phyloP scores from a whole-genome alignment of 768 basidiomycete species.

The Xerocomellus chrysenteron region DNA sequence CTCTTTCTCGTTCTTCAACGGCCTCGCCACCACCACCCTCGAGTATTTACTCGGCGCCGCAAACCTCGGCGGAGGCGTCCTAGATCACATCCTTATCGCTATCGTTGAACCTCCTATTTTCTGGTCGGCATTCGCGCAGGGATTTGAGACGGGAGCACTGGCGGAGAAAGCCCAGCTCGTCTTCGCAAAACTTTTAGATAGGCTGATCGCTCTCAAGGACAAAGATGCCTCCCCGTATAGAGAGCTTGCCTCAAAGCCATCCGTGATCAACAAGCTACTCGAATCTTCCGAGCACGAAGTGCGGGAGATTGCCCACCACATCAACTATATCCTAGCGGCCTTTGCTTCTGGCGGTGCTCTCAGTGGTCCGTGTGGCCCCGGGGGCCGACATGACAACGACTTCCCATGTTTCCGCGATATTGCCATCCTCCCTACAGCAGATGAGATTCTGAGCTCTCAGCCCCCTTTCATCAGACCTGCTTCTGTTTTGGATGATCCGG shows the following conservation, averaged over 20 bases:
- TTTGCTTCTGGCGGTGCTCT: conserved; percentile 23
- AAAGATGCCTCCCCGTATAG: conserved; percentile 38
- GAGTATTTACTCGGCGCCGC: conserved; percentile 40
- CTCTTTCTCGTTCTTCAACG: conserved; percentile 44
- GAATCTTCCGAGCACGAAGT: conserved; percentile 27
- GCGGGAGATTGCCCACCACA: conserved; percentile 39
- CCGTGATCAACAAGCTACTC: conserved; percentile 26
- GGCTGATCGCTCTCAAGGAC: conserved; percentile 41
- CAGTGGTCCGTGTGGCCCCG: conserved; percentile 39
- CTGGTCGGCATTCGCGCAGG: conserved; percentile 40
- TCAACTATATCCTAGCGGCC: conserved; percentile 40
- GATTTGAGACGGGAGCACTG: conserved; percentile 35
- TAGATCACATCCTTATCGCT: conserved; percentile 41
- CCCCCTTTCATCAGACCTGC: conserved; percentile 53
- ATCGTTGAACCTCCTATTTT: conserved; percentile 56
- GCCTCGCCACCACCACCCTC: conserved; percentile 36
- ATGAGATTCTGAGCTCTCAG: conserved; percentile 51
- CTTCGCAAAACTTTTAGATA: conserved; percentile 51
- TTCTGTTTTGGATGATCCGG: conserved; percentile 44
- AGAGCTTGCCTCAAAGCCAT: conserved; percentile 34
- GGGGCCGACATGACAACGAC: conserved; percentile 74
- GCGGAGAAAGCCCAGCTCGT: conserved; percentile 35
- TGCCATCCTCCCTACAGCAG: conserved; percentile 61
- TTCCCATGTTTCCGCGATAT: conserved; percentile 58
- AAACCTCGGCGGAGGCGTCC: conserved; percentile 42